phyloP scores from a whole-genome alignment of 139 green algal species.

The Tetradesmus lagerheimii region DNA sequence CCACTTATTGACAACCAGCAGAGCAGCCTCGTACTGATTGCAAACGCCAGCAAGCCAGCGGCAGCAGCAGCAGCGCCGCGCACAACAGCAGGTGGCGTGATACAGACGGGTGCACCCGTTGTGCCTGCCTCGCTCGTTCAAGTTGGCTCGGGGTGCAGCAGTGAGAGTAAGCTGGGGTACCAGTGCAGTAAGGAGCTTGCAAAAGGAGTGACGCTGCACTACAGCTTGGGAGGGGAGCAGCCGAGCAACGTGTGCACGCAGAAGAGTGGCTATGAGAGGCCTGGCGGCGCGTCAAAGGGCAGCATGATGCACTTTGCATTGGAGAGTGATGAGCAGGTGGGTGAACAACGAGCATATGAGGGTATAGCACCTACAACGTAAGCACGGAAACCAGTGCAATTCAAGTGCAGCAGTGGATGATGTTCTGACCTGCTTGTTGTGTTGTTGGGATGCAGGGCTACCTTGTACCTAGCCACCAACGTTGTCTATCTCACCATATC shows the following conservation, averaged over 20 bases:
- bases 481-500: too few relatives aligned
- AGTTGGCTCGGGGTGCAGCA: not conserved
- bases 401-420: too few relatives aligned
- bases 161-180: constrained; percentile 1
- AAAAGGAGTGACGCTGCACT: not conserved
- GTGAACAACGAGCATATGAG: not conserved
- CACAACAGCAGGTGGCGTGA: not conserved
- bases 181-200: constrained; percentile 14
- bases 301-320: constrained; percentile 33
- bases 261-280: not conserved
- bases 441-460: too few relatives aligned
- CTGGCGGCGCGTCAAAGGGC: not conserved
- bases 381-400: too few relatives aligned
- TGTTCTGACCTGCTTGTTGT: too few relatives aligned
- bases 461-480: too few relatives aligned
- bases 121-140: not conserved
- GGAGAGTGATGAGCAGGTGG: not conserved
- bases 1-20: not conserved
- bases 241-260: not conserved
- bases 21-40: not conserved
- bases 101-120: not conserved
- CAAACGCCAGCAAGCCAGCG: not conserved
- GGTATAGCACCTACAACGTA: too few relatives aligned
- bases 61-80: not conserved
- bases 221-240: constrained; percentile 8